Evolutionary conservation across 192 early-diverging fungal genomes (phyloP).

Genomic region (Entophlyctis helioformis): DNA sequence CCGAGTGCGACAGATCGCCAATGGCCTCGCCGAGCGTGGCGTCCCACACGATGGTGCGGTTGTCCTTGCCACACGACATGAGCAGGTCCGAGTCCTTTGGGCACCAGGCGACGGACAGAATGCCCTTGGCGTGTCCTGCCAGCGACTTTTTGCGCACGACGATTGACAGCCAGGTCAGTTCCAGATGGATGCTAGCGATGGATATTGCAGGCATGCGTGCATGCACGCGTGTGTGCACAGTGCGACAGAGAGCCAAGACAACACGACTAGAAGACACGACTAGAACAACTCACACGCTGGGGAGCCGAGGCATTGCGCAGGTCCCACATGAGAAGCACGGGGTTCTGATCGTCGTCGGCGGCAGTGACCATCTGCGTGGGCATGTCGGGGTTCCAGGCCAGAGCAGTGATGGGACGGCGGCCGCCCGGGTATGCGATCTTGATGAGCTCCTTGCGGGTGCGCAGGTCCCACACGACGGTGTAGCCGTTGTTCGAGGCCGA

Average conservation of each 20-base stretch:
- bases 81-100: constrained; percentile 85
- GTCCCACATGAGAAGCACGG: constrained; percentile 88
- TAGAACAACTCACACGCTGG: constrained; percentile 33
- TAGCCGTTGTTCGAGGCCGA: constrained; percentile 82
- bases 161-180: background rate
- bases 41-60: constrained; percentile 88
- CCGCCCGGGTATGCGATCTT: constrained; percentile 51
- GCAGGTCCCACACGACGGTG: constrained; percentile 94
- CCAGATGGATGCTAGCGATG: background rate
- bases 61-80: constrained; percentile 92
- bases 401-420: constrained; percentile 64
- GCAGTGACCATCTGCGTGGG: constrained; percentile 89
- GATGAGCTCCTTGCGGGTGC: constrained; percentile 74
- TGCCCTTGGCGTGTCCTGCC: constrained; percentile 78
- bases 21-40: constrained; percentile 68
- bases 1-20: constrained; percentile 74
- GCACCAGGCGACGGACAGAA: constrained; percentile 91
- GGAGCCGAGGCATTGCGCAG: constrained; percentile 90
- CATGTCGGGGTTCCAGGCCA: constrained; percentile 89
- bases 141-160: constrained; percentile 28
- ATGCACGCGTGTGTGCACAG: too few species aligned
- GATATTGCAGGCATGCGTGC: too few species aligned
- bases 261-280: background rate
- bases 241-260: background rate
- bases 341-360: constrained; percentile 82